phyloP scores from a whole-genome alignment of 108 stramenopile genomes.

The Skeletonema potamos region DNA sequence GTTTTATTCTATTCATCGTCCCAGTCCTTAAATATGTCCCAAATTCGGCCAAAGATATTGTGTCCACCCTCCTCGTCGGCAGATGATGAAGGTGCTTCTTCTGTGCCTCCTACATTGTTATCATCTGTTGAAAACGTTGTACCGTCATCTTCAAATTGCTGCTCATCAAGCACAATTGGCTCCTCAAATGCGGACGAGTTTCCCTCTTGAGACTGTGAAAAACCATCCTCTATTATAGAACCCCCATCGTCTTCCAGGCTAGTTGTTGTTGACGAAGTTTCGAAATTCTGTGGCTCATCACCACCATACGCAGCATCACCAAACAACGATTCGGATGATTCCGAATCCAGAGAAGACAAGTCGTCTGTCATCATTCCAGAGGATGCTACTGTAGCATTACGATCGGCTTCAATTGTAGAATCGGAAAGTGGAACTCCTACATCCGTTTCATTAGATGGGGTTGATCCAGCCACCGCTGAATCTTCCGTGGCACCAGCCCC shows the following conservation, averaged over 20 bases:
- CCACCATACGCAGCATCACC: constrained; percentile 70
- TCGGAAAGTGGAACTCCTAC: constrained; percentile 26
- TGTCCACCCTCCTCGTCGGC: constrained; percentile 22
- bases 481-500: constrained; percentile 5
- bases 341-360: constrained; percentile 36
- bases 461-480: constrained; percentile 12
- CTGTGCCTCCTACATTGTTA: neutral
- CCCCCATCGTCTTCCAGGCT: neutral
- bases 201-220: neutral
- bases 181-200: constrained; percentile 30
- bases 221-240: neutral
- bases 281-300: neutral
- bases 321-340: constrained; percentile 66
- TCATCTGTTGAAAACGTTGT: constrained; percentile 32
- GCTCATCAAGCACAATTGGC: constrained; percentile 7
- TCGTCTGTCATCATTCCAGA: constrained; percentile 49
- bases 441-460: constrained; percentile 15
- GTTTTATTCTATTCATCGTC: neutral
- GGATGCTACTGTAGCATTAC: constrained; percentile 74
- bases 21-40: constrained; percentile 36
- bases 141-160: constrained; percentile 28
- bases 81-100: constrained; percentile 1
- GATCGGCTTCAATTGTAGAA: constrained; percentile 61
- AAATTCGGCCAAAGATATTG: constrained; percentile 14
- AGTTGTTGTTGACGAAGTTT: neutral